Conservation (phyloP, 345 rosid species). For the Brassica cretica region DNA sequence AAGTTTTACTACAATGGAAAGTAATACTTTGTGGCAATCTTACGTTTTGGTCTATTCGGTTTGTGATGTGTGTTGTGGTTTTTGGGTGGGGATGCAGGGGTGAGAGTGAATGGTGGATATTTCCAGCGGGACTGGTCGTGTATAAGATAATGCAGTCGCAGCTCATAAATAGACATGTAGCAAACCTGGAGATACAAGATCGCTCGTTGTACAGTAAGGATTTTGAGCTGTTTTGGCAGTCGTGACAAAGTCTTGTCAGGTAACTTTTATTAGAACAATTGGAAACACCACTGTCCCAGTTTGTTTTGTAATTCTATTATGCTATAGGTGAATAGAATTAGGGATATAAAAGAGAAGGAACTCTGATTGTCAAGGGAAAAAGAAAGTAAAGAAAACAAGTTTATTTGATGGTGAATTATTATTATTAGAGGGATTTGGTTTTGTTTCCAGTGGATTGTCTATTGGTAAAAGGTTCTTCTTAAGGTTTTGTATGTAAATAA, state of each 20-base stretch:
- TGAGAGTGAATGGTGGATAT: slow-evolving; percentile 99
- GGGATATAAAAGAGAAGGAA: slow-evolving; percentile 33
- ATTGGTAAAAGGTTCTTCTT: not conserved
- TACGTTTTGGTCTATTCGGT: slow-evolving; percentile 3
- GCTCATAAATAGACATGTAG: slow-evolving; percentile 91
- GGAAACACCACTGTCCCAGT: slow-evolving; percentile 1
- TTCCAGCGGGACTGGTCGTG: slow-evolving; percentile 84
- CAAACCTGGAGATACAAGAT: slow-evolving; percentile 97
- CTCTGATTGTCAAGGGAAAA: slow-evolving; percentile 19
- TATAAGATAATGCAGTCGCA: slow-evolving; percentile 91
- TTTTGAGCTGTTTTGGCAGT: slow-evolving; percentile 93
- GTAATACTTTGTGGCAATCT: not conserved
- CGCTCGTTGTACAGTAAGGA: slow-evolving; percentile 91
- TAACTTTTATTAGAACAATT: slow-evolving; percentile 22
- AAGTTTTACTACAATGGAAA: slow-evolving; percentile 43
- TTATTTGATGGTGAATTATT: not conserved
- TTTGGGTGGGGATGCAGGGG: slow-evolving; percentile 63
- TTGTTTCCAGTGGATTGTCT: not conserved
- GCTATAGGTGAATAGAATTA: slow-evolving; percentile 36
- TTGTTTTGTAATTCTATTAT: slow-evolving; percentile 37
- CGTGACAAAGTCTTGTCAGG: slow-evolving; percentile 48
- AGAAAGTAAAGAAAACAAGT: slow-evolving; percentile 8
- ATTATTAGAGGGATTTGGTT: not conserved
- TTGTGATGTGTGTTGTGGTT: slow-evolving; percentile 12
- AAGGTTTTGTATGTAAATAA: not conserved